A percentile compares a stretch with the other conserved stretches of the same genome.
These are phyloP conservation scores for Metarhizium rileyi DNA, from an alignment of 2,329 filamentous ascomycete genomes.

Conservation along the genomic window DNA sequence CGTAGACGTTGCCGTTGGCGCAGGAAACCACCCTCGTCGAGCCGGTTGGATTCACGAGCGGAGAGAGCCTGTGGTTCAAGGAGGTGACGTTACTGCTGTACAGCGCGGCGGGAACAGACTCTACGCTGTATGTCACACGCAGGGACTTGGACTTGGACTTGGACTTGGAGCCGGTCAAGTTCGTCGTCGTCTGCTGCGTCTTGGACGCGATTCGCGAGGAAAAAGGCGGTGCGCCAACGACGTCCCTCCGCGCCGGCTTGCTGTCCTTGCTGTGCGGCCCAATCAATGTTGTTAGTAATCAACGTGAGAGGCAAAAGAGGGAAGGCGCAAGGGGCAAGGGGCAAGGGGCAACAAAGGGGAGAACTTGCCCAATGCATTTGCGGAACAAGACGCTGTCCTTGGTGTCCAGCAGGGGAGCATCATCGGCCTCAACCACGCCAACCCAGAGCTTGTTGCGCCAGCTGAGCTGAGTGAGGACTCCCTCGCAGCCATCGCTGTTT, in stretches of 20 bases:
- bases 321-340: neutral
- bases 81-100: conserved; percentile 15
- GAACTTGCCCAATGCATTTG: conserved; percentile 16
- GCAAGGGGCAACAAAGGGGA: too few relatives aligned
- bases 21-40: conserved; percentile 19
- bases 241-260: neutral
- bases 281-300: neutral
- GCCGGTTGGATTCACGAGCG: conserved; percentile 11
- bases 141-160: neutral
- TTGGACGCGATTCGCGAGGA: too few relatives aligned
- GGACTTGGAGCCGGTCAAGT: neutral
- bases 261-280: neutral
- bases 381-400: conserved; percentile 11
- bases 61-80: conserved; percentile 12
- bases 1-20: conserved; percentile 25
- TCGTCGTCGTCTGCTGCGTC: neutral
- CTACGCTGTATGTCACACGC: conserved; percentile 3
- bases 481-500: conserved; percentile 14
- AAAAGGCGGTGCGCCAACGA: neutral
- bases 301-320: neutral
- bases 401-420: conserved; percentile 14
- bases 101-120: neutral
- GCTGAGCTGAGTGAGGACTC: conserved; percentile 17
- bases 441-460: conserved; percentile 18
- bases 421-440: conserved; percentile 10